A percentile compares a stretch with the other conserved stretches of the same genome.
Conservation (phyloP, 1,284 basidiomycete genomes). For the Microbotryum lychnidis-dioicae region DNA sequence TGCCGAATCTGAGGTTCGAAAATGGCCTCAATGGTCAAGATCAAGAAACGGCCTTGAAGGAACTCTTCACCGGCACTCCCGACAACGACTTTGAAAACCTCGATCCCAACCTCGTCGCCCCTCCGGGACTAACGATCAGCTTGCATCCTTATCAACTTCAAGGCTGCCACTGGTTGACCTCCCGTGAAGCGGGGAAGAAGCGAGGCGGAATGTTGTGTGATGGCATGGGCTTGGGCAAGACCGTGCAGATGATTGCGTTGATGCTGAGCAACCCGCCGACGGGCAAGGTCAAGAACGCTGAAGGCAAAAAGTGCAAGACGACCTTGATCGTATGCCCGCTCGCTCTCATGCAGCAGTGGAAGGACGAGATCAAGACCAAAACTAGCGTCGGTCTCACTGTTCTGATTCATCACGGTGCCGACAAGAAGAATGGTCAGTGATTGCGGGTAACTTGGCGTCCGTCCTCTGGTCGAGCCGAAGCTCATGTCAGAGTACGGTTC, state of each 20-base stretch:
- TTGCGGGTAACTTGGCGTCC: neutral
- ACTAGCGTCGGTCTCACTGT: conserved; percentile 58
- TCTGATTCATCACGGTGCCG: conserved; percentile 70
- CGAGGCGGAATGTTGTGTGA: conserved; percentile 35
- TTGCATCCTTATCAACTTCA: conserved; percentile 32
- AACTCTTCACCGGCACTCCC: conserved; percentile 20
- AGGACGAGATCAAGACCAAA: conserved; percentile 72
- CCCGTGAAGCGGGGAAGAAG: conserved; percentile 27
- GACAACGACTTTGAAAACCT: conserved; percentile 10
- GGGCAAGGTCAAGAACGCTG: conserved; percentile 2
- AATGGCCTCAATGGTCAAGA: conserved; percentile 12
- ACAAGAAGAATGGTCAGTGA: conserved; percentile 55
- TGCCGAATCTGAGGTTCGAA: conserved; percentile 7
- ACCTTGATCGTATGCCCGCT: conserved; percentile 39
- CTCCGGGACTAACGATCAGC: conserved; percentile 16
- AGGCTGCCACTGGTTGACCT: conserved; percentile 32
- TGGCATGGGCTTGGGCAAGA: conserved; percentile 37
- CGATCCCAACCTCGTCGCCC: neutral
- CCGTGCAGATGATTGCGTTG: conserved; percentile 29
- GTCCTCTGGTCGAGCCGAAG: neutral
- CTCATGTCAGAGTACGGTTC: neutral
- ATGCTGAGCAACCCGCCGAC: conserved; percentile 28
- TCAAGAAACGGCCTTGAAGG: conserved; percentile 21
- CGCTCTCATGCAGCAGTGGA: conserved; percentile 86
- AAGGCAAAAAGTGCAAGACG: conserved; percentile 16